Evolutionary conservation across 1,284 basidiomycete genomes (phyloP), one percentile per base, ranked within the genome.

Genomic region (Paramarasmius palmivorus): DNA sequence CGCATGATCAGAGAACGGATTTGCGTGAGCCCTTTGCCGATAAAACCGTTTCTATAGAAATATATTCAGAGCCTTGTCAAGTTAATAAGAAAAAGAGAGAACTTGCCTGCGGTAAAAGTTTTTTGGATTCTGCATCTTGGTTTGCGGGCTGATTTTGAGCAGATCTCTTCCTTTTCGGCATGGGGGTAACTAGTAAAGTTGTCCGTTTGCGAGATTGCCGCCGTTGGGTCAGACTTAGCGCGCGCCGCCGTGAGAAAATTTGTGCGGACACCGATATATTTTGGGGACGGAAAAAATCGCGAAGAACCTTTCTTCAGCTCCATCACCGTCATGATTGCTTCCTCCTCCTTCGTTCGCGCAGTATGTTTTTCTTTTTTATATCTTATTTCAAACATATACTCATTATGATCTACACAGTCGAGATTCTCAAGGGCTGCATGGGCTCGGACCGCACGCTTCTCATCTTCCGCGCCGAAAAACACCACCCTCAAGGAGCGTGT

Each of bases 1-100:
- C 22, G 85, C 80, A 72, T 99, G 97, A 71, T 99, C 97, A 12
- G 92, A 93, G 72, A 99, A 98, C 1, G 96, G 96, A 69, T 99
- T 99, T 6, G 96, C 95, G 68, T 99, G 96, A 3, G 96, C 97
- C 53, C 97, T 82, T 69, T 99, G 97, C 20, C 97, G 82, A 72
- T 99, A 99, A 72, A 92, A 93, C 65, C 91, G 86, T 88, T 98
- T 98, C 90, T 97, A 67, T 34, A 19, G 23, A 42, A 10, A 48
- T 22, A 45, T 10, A 22, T 6, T 58, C 19, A 47, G 19, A 17
- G 39, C 20, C 5, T 23, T 22, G 15, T n/a, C 7, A 15, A 22
- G 34, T 35, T 37, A 22, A 46, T 38, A 7, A 49, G 25, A 37
- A 34, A 17, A 29, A 35, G 25, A 49, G 35, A 41, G 8, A 6